Evolutionary conservation across 768 basidiomycete species (phyloP).

Genomic region (Vararia minispora): DNA sequence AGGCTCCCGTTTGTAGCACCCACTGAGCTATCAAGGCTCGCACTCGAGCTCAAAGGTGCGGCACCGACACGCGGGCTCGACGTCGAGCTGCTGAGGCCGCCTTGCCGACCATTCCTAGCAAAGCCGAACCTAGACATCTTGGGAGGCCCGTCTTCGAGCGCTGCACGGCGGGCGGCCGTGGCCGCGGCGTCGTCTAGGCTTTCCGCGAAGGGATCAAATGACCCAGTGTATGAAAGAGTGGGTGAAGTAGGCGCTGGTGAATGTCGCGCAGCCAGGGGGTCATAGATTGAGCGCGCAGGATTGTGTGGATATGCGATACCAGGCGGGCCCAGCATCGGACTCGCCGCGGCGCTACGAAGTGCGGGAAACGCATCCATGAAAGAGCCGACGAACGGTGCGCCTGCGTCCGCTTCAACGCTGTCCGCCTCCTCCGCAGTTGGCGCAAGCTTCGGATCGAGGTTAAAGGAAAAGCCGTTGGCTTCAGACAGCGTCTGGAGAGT

Average conservation of each 20-base stretch:
- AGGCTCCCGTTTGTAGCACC: too few relatives aligned
- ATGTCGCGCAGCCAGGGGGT: conserved; percentile 32
- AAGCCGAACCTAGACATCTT: conserved; percentile 77
- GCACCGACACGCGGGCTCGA: conserved; percentile 49
- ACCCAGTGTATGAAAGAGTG: conserved; percentile 51
- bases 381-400: conserved; percentile 48
- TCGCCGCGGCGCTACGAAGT: conserved; percentile 30
- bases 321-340: conserved; percentile 37
- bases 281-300: conserved; percentile 42
- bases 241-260: conserved; percentile 33
- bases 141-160: conserved; percentile 49
- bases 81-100: conserved; percentile 52
- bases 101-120: conserved; percentile 25
- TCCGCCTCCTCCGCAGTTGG: conserved; percentile 29
- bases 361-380: conserved; percentile 66
- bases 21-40: conserved; percentile 36
- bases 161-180: conserved; percentile 23
- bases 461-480: conserved; percentile 74
- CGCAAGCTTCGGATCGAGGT: conserved; percentile 69
- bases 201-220: conserved; percentile 77
- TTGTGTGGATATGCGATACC: conserved; percentile 40
- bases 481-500: conserved; percentile 64
- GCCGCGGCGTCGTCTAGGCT: conserved; percentile 31
- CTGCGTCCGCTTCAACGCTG: conserved; percentile 38
- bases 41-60: conserved; percentile 38